A percentile compares a stretch with the other conserved stretches of the same genome.
Conservation (phyloP, 2,329 filamentous ascomycete species). For the Teratosphaeria viscida region DNA sequence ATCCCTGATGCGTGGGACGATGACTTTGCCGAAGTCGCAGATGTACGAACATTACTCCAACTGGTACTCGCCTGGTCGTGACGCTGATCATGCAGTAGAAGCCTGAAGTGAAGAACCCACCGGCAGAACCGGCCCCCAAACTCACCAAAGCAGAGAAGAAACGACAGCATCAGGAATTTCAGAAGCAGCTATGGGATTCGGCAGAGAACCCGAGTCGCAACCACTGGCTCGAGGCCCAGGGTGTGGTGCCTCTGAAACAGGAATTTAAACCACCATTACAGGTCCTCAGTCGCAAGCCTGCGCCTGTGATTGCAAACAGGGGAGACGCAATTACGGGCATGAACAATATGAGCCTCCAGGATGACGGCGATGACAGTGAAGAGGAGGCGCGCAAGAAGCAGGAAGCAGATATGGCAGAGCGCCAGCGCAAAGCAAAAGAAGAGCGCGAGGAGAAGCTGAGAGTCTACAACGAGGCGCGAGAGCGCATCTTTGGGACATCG, state of each 20-base stretch:
- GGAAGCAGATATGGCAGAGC: conserved; percentile 62
- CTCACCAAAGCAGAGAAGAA: conserved; percentile 66
- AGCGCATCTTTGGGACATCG: conserved; percentile 69
- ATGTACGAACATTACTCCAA: conserved; percentile 38
- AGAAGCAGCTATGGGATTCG: conserved; percentile 79
- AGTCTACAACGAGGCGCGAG: conserved; percentile 78
- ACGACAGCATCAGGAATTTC: conserved; percentile 71
- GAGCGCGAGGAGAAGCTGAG: conserved; percentile 84
- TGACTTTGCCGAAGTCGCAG: conserved; percentile 75
- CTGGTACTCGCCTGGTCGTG: neutral
- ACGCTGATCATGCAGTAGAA: conserved; percentile 19
- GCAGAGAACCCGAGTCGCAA: conserved; percentile 71
- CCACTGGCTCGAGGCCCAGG: conserved; percentile 61
- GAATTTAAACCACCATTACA: conserved; percentile 76
- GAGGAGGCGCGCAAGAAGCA: conserved; percentile 50
- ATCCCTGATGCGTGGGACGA: conserved; percentile 80
- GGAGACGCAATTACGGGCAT: conserved; percentile 39
- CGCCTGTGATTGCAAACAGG: conserved; percentile 48
- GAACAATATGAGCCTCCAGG: conserved; percentile 34
- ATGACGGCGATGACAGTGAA: conserved; percentile 53
- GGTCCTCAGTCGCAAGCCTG: conserved; percentile 73
- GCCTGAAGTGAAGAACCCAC: conserved; percentile 22
- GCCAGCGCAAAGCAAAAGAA: conserved; percentile 63
- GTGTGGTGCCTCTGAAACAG: conserved; percentile 50
- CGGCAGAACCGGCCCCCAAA: conserved; percentile 34